These are phyloP conservation scores for Dovyalis caffra DNA, from an alignment of 345 rosid genomes.

Conservation along the genomic window DNA sequence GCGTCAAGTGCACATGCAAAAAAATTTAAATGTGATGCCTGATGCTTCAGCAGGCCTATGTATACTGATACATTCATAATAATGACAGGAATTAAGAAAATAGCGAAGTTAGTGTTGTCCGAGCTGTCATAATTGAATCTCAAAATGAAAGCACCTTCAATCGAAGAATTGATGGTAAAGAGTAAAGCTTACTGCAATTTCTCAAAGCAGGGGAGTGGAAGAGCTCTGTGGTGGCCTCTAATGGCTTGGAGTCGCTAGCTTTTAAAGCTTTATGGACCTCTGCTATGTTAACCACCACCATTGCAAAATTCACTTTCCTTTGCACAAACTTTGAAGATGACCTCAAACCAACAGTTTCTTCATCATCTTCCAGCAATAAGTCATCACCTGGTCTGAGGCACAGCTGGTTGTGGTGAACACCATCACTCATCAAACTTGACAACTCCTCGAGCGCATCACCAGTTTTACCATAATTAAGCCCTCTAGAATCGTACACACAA, in stretches of 20 bases:
- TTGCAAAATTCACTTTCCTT: constrained; percentile 47
- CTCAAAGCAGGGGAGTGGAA: constrained; percentile 42
- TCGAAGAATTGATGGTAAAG: neutral
- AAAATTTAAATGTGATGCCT: too few species aligned
- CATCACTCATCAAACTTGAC: constrained; percentile 48
- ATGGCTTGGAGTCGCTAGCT: constrained; percentile 39
- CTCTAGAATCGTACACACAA: constrained; percentile 59
- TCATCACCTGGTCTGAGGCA: constrained; percentile 40
- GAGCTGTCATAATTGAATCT: neutral
- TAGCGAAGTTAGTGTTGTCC: neutral
- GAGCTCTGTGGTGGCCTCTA: constrained; percentile 45
- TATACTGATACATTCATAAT: too few species aligned
- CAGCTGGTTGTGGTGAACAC: constrained; percentile 55
- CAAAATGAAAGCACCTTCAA: neutral
- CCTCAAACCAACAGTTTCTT: constrained; percentile 18
- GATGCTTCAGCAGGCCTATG: too few species aligned
- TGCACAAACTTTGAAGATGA: constrained; percentile 39
- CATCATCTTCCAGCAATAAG: constrained; percentile 16
- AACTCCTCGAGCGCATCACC: constrained; percentile 46
- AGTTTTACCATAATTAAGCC: constrained; percentile 29
- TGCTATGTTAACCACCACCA: constrained; percentile 53
- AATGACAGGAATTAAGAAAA: neutral
- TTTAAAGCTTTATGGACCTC: constrained; percentile 43
- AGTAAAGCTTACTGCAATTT: constrained; percentile 45
- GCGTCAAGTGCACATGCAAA: neutral